Evolutionary conservation across 257 asterid genomes (phyloP), one percentile per base, ranked within the genome.

Genomic region (Paulownia fortunei): DNA sequence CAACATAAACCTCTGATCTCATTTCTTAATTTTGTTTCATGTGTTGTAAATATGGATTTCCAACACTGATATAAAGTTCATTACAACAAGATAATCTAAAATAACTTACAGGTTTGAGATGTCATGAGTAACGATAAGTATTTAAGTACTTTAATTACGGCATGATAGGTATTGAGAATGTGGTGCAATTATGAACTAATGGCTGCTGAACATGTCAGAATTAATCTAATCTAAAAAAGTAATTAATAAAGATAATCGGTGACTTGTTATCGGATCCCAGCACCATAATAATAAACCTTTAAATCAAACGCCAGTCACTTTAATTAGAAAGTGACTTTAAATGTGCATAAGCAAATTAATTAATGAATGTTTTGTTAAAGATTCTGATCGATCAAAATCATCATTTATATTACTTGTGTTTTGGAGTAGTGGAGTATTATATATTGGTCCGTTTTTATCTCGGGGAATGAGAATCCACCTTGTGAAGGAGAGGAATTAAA

Each of bases 381-480:
- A 55, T 70, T 10, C 24, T 11, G 41, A 36, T 61, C 47, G 36
- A 42, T 41, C 41, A 64, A 79, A 52, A 41, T 52, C 32, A 41
- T 55, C 42, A 36, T 44, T 5, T 36, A 23, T 8, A 63, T 34
- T n/a, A 4, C 5, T 32, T 41, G 10, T 49, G 54, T 19, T 61
- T 19, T n/a, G 3, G 65, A 39, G 19, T 60, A 60, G 59, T 54
- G 65, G 76, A 54, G 13, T 51, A 34, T 66, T 67, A 60, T 58
- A 68, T 72, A 46, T 78, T 69, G 76, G 32, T 18, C 4, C 36
- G 36, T 44, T 77, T 71, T 77, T 68, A 66, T 61, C 65, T 36
- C 21, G 41, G 16, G 7, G 60, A 5, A 49, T 63, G 21, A 26
- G 61, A 58, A 44, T 60, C 73, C 82, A 70, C 72, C 69, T 70